Base-by-base conservation (phyloP, 805 yeast species). In the Nakazawaea ernobii region DNA sequence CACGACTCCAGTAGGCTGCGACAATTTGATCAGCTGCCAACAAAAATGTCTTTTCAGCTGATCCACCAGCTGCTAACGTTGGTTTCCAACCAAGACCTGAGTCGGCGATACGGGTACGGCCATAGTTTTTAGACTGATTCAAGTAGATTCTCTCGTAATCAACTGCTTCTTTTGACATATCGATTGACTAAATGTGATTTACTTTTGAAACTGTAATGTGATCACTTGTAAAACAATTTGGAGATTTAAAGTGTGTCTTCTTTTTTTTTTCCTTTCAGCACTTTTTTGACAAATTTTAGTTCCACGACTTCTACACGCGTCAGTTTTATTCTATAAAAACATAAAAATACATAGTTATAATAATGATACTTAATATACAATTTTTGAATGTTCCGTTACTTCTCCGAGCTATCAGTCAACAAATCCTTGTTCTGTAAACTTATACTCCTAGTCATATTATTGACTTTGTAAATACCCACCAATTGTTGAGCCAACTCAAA, bases 81-180 rank as follows among this genome's bases (percentile, higher is more conserved):
- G 81, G 69, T 61, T 92, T 92, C 99, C 99, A 94, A 41, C 99
- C 99, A 28, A 94, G 75, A 43, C 99, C 99, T n/a, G 95, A 82
- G 53, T 86, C 94, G 11, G 97, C 96, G 53, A 94, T 79, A 68
- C 99, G 88, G 75, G 92, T 84, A 57, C 95, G 83, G 24, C 99
- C 99, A 41, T 80, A 77, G 35, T 75, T 72, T 56, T 81, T 81
- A 46, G 96, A 86, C 65, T 86, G 96, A 66, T 94, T 91, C 63
- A 89, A 71, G 63, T 88, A 91, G 54, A 94, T 89, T 63, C 84
- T 82, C 61, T 94, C 98, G 64, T 87, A 94, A 66, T 92, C 97
- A 49, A 82, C 74, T 3, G 50, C 38, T 26, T 46, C 49, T 26
- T 37, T 42, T 11, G 49, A 46, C 49, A 46, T 46, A 8, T 14